phyloP scores from a whole-genome alignment of 2,329 filamentous ascomycete species.

The Hypomyces rosellus region DNA sequence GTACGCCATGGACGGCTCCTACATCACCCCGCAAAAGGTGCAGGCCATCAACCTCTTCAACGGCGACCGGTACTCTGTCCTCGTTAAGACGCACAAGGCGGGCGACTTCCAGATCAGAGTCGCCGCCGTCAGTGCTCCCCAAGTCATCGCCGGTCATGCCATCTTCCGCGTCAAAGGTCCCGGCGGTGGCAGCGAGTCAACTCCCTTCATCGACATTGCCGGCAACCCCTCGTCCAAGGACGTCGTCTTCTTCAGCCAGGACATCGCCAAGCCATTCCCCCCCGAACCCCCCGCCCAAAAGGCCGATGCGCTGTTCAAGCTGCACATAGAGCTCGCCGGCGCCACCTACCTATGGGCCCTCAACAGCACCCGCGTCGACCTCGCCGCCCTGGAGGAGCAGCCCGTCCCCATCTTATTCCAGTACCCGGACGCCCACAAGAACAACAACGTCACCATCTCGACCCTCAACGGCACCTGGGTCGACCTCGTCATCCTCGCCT shows the following conservation, averaged over 20 bases:
- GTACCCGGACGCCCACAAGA: slow-evolving; percentile 26
- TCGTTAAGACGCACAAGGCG: slow-evolving; percentile 39
- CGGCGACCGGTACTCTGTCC: slow-evolving; percentile 46
- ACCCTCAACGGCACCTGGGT: slow-evolving; percentile 46
- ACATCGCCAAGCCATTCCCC: slow-evolving; percentile 40
- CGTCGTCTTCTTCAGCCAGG: slow-evolving; percentile 39
- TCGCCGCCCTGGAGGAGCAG: slow-evolving; percentile 28
- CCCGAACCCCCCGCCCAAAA: slow-evolving; percentile 33
- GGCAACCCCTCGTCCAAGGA: slow-evolving; percentile 36
- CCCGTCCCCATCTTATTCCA: slow-evolving; percentile 40
- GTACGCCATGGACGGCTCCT: slow-evolving; percentile 48
- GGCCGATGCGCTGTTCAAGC: slow-evolving; percentile 40
- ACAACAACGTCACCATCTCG: slow-evolving; percentile 42
- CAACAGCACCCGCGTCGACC: slow-evolving; percentile 38
- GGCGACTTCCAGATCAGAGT: slow-evolving; percentile 51
- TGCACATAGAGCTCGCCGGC: slow-evolving; percentile 34
- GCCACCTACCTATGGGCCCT: slow-evolving; percentile 48
- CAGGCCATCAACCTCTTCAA: slow-evolving; percentile 42
- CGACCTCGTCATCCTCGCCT: slow-evolving; percentile 46
- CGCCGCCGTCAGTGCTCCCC: slow-evolving; percentile 41
- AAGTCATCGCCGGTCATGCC: slow-evolving; percentile 49
- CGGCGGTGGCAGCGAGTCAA: slow-evolving; percentile 19
- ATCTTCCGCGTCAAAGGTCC: slow-evolving; percentile 34
- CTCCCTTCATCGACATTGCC: slow-evolving; percentile 43
- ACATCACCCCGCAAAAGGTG: slow-evolving; percentile 45